Base-by-base conservation (phyloP, 768 basidiomycete genomes). In the Collybia sp. region DNA sequence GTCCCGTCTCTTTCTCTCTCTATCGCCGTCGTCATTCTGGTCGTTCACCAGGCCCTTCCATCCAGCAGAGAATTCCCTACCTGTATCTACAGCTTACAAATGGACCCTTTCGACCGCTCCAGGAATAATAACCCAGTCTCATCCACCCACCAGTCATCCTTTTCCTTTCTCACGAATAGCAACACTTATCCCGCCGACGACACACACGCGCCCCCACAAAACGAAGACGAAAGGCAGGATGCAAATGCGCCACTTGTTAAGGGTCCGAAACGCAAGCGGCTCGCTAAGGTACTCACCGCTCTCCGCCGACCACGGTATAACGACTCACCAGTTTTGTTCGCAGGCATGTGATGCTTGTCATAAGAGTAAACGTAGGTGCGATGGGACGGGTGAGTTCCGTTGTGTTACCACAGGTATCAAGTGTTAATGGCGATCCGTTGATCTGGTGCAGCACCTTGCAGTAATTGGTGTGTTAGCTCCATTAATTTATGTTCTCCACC, bases 281-380 rank as follows among this genome's bases (percentile, higher is more conserved):
- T 79, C 12, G 73, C 76, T 54, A 77, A 77, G 71, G 75, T 73
- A 41, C 53, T 49, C 30, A 19, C 37, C 17, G 35, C 25, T 43
- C 39, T 11, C 37, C 36, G 19, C 36, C 35, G 39, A 19, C 32
- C 30, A 20, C 6, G 15, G 19, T 46, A 37, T 34, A 43, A 42
- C 46, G 40, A 40, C 41, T 43, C 40, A 45, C 48, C 47, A 59
- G 44, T 39, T 49, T 49, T 45, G 18, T 44, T 38, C 18, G 36
- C 46, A 77, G 75, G 76, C 88, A 41, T 90, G 88, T 64, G 85
- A 88, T 63, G 83, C 85, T 44, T 91, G 88, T 61, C 89, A 91
- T 60, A 88, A 85, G 63, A 83, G 81, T 66, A 91, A 91, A 60
- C 79, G 88, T 18, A 79, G 88, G 40, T 90, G 88, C 65, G 87